Evolutionary conservation across 2,329 filamentous ascomycete genomes (phyloP).

Genomic region (Trichophyton verrucosum): DNA sequence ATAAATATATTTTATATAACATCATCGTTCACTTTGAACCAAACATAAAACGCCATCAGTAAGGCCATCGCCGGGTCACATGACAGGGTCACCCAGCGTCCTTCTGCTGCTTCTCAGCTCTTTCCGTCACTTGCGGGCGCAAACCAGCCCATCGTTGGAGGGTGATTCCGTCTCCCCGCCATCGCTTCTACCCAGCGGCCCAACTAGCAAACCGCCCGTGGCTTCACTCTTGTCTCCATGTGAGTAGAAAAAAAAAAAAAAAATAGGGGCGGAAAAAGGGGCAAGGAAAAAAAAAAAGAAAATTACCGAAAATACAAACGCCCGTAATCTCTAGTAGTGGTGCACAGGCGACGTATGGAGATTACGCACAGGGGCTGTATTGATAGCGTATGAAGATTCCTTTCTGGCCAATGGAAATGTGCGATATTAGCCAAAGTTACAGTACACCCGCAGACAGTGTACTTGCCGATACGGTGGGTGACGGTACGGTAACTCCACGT

Average conservation of each 20-base stretch:
- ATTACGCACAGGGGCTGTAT: not conserved
- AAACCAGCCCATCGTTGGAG: not conserved
- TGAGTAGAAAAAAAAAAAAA: not conserved
- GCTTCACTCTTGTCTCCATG: not conserved
- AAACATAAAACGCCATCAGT: too few species aligned
- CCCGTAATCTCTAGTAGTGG: not conserved
- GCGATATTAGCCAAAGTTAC: not conserved
- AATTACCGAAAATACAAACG: not conserved
- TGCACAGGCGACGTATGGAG: not conserved
- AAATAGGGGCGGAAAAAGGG: not conserved
- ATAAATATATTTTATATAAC: too few species aligned
- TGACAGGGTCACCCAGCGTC: not conserved
- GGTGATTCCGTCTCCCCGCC: not conserved
- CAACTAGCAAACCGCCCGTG: not conserved
- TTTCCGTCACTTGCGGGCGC: not conserved
- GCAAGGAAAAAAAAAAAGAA: not conserved
- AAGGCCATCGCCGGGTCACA: not conserved
- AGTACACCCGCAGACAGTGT: not conserved
- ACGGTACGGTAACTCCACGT: not conserved
- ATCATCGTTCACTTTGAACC: too few species aligned
- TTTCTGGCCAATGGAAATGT: not conserved
- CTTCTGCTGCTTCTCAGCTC: not conserved
- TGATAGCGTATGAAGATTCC: not conserved
- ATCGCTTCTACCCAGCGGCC: not conserved
- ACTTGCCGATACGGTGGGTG: not conserved